These are phyloP conservation scores for Alternaria tenuissima DNA, from an alignment of 2,329 filamentous ascomycete genomes.

Conservation along the genomic window DNA sequence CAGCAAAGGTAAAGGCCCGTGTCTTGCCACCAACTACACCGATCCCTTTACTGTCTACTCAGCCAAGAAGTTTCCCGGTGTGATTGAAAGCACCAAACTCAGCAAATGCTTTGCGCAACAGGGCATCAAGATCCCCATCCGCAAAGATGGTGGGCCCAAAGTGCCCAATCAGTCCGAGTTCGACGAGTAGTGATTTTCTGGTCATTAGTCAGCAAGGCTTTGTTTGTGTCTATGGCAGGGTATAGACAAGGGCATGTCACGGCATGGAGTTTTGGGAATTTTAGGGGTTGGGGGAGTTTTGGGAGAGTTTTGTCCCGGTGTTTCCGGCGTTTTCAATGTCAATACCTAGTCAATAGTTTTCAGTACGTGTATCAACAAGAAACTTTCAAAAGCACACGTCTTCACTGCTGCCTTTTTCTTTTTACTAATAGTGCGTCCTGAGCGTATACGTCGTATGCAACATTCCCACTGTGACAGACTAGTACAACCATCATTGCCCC, in stretches of 20 bases:
- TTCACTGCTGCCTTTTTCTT: neutral
- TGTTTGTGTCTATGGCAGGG: neutral
- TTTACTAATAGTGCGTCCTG: too few relatives aligned
- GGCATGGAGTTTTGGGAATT: neutral
- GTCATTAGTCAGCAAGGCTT: neutral
- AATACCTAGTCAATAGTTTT: neutral
- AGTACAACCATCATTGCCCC: too few relatives aligned
- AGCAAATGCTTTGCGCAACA: constrained; percentile 94
- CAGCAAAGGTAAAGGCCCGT: constrained; percentile 78
- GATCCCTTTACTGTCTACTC: constrained; percentile 93
- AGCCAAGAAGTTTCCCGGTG: constrained; percentile 97
- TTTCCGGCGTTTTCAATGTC: neutral
- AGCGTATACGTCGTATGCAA: too few relatives aligned
- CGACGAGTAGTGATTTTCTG: constrained; percentile 28
- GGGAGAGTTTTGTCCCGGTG: neutral
- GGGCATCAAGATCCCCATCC: constrained; percentile 95
- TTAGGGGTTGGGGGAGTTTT: neutral
- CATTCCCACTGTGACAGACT: too few relatives aligned
- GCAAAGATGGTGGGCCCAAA: constrained; percentile 79
- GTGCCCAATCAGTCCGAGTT: constrained; percentile 56
- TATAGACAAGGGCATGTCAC: neutral
- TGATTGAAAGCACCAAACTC: constrained; percentile 89
- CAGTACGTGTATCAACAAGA: neutral
- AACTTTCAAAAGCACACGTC: neutral
- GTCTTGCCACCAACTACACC: constrained; percentile 86